These are phyloP conservation scores for Chalaropsis thielavioides DNA, from an alignment of 2,329 filamentous ascomycete genomes.

Conservation along the genomic window DNA sequence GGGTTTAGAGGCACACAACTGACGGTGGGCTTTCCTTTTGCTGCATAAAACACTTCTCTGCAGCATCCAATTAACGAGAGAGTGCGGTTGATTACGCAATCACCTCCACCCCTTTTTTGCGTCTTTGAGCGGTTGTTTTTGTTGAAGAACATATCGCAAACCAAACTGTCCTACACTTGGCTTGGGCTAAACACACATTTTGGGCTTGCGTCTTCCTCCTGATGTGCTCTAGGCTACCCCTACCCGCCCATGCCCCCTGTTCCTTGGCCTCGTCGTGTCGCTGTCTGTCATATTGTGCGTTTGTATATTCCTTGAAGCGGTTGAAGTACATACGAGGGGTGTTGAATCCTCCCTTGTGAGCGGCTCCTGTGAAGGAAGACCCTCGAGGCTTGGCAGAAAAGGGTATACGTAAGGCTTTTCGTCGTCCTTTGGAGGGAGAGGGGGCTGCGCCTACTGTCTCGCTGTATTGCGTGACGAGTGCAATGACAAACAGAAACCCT, in stretches of 20 bases:
- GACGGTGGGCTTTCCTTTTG: no score
- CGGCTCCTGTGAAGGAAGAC: neutral
- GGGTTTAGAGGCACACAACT: no score
- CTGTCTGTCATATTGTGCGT: no score
- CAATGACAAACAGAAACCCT: neutral
- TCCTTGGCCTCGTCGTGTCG: no score
- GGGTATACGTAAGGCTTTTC: conserved; percentile 1
- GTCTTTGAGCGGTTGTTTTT: no score
- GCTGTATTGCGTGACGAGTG: neutral
- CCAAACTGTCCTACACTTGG: no score
- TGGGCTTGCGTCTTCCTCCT: no score
- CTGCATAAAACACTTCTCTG: no score
- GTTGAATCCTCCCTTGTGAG: neutral
- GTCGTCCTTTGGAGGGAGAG: neutral
- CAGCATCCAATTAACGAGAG: neutral
- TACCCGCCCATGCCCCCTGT: no score
- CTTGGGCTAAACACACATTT: no score
- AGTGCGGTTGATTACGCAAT: neutral
- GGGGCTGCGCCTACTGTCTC: neutral
- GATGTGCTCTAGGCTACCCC: no score
- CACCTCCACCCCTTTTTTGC: neutral
- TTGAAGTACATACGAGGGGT: neutral
- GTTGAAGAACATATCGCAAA: no score
- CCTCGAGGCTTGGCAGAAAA: neutral
- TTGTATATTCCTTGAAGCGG: neutral